Evolutionary conservation across 1,139 yeast genomes (phyloP), one percentile per base, ranked within the genome.

Genomic region (Geotrichum histeridarum): DNA sequence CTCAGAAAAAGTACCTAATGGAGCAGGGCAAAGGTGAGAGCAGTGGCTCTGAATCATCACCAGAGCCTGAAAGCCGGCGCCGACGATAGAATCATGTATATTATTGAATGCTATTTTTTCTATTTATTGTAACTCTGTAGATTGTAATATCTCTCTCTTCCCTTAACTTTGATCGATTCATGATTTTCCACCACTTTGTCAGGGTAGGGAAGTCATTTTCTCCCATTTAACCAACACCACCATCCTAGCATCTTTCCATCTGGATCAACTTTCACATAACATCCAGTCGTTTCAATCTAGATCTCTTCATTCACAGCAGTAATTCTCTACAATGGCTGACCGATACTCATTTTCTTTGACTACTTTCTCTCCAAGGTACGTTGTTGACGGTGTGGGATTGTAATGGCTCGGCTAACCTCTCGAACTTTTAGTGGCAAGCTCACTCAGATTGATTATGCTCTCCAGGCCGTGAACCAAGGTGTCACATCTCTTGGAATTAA

Each of bases 391-490:
- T n/a, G 4, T 9, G 14, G 35, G 27, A n/a, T 15, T 8, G 15
- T 15, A 17, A 15, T 38, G 18, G 17, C 22, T 30, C 36, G 27
- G 17, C 39, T 36, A 50, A 35, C 31, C 33, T 46, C 27, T 39
- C 47, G 42, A n/a, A 39, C 47, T 39, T 44, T 38, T 58, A 85
- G 96, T 73, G 99, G 99, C 65, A 94, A 94, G 75, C 81, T 94
- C 63, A 96, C 93, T 48, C 99, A 94, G 75, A 94, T 94, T 65
- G 99, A 94, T 72, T 93, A 94, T 71, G 99, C 99, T 15, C 78
- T 94, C 64, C 93, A 93, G 64, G 98, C 97, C 1, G 99, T 93
- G 46, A 94, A 91, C 69, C 96, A 90, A 70, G 99, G 99, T 69
- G 97, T 93, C 50, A 91, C 99, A 14, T 87, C 98, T 12, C 79